These are phyloP conservation scores for Symbiotaphrina buchneri DNA, from an alignment of 495 filamentous ascomycete genomes.

Conservation along the genomic window DNA sequence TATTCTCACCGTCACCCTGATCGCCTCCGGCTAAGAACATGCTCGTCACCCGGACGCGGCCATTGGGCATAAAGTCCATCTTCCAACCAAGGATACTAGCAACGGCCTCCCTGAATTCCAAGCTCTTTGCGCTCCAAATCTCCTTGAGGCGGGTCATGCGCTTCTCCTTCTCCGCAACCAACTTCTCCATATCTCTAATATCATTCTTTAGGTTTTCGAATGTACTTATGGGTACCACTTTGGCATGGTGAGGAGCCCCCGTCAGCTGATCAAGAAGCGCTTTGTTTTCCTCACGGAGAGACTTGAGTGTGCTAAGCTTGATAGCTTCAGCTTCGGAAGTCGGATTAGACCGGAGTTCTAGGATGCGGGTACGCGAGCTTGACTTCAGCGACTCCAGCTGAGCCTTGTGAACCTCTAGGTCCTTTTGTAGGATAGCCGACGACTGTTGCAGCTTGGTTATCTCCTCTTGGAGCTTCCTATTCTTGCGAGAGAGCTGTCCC, in stretches of 20 bases:
- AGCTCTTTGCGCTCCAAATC: slow-evolving; percentile 69
- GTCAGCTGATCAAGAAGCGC: slow-evolving; percentile 63
- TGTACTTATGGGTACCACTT: slow-evolving; percentile 49
- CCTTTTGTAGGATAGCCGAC: slow-evolving; percentile 42
- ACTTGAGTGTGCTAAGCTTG: slow-evolving; percentile 52
- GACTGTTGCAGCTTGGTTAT: slow-evolving; percentile 42
- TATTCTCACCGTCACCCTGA: slow-evolving; percentile 40
- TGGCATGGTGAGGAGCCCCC: slow-evolving; percentile 15
- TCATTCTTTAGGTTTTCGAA: slow-evolving; percentile 52
- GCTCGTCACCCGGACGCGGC: slow-evolving; percentile 66
- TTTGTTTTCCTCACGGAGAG: slow-evolving; percentile 63
- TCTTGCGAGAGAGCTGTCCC: slow-evolving; percentile 65
- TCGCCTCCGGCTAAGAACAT: slow-evolving; percentile 41
- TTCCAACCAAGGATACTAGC: slow-evolving; percentile 78
- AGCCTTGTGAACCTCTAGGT: slow-evolving; percentile 44
- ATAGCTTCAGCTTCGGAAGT: slow-evolving; percentile 63
- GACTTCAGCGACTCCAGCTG: slow-evolving; percentile 51
- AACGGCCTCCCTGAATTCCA: slow-evolving; percentile 86
- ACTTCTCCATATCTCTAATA: slow-evolving; percentile 43
- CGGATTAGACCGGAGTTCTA: slow-evolving; percentile 75
- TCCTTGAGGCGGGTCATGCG: slow-evolving; percentile 64
- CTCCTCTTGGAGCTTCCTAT: slow-evolving; percentile 55
- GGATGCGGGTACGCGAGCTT: slow-evolving; percentile 57
- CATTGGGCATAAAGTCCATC: slow-evolving; percentile 79
- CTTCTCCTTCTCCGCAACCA: slow-evolving; percentile 68